Evolutionary conservation across 2,329 filamentous ascomycete species (phyloP).

Genomic region (Cladosporium sp.): DNA sequence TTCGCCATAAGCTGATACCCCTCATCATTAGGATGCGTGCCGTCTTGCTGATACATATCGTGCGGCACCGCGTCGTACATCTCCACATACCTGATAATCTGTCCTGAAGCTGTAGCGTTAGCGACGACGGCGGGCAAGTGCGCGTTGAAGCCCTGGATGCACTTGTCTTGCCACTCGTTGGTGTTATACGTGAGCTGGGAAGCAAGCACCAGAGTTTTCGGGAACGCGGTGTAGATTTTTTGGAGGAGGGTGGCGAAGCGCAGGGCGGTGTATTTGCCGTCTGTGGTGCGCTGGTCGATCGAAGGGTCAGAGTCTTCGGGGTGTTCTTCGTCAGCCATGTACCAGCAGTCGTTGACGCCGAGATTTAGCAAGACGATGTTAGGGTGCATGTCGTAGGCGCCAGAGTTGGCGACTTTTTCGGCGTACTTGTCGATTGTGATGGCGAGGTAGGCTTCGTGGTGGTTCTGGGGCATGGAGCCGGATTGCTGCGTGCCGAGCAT

Average conservation of each 20-base stretch:
- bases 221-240: background rate
- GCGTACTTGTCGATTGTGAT: background rate
- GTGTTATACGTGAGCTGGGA: background rate
- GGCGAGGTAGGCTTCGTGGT: conserved; percentile 10
- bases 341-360: conserved; percentile 14
- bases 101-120: background rate
- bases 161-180: conserved; percentile 1
- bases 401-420: background rate
- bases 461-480: conserved; percentile 6
- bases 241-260: background rate
- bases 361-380: background rate
- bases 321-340: background rate
- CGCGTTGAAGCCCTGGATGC: conserved; percentile 4
- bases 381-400: conserved; percentile 1
- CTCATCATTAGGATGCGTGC: conserved; percentile 10
- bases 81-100: background rate
- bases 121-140: background rate
- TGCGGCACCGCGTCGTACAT: conserved; percentile 11
- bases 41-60: background rate
- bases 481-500: conserved; percentile 10
- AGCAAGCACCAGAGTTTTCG: background rate
- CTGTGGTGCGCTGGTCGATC: background rate
- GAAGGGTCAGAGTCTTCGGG: background rate
- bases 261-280: background rate
- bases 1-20: background rate